These are phyloP conservation scores for Aureobasidium lini DNA, from an alignment of 2,329 filamentous ascomycete genomes.

Conservation along the genomic window DNA sequence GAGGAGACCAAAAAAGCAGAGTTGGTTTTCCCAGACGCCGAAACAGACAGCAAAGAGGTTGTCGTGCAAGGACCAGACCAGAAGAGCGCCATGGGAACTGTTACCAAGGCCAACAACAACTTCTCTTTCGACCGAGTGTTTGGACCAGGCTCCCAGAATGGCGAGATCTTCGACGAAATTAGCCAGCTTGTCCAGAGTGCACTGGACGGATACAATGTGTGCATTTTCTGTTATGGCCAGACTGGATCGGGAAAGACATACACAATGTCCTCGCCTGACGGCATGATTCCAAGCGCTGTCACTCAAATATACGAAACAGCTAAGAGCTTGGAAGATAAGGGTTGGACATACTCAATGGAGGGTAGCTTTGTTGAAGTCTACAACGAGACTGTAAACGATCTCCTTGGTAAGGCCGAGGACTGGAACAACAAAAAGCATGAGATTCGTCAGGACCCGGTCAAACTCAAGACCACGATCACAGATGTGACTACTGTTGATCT, in stretches of 20 bases:
- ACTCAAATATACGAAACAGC: constrained; percentile 90
- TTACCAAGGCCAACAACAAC: constrained; percentile 69
- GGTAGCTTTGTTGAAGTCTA: constrained; percentile 96
- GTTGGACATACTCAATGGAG: constrained; percentile 90
- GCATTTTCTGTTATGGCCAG: constrained; percentile 97
- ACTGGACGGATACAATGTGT: constrained; percentile 95
- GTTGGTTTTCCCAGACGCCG: constrained; percentile 62
- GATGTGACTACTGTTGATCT: constrained; percentile 72
- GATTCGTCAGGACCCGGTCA: constrained; percentile 76
- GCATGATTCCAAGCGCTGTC: constrained; percentile 92
- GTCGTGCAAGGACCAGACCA: constrained; percentile 76
- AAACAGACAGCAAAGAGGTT: constrained; percentile 82
- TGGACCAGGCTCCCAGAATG: constrained; percentile 66
- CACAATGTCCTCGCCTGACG: constrained; percentile 85
- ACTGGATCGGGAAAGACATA: constrained; percentile 95
- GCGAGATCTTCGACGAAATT: constrained; percentile 89
- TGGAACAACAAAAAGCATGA: constrained; percentile 78
- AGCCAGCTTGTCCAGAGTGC: constrained; percentile 95
- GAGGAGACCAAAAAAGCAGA: constrained; percentile 60
- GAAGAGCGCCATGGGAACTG: constrained; percentile 67
- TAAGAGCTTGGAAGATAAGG: constrained; percentile 74
- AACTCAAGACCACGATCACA: constrained; percentile 73
- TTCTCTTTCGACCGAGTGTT: constrained; percentile 96
- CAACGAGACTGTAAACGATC: constrained; percentile 92
- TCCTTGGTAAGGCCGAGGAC: constrained; percentile 65